Percentiles rank a stretch among this genome's conserved stretches.
phyloP scores from a whole-genome alignment of 176 grass and related monocot genomes.

The Cocos nucifera region DNA sequence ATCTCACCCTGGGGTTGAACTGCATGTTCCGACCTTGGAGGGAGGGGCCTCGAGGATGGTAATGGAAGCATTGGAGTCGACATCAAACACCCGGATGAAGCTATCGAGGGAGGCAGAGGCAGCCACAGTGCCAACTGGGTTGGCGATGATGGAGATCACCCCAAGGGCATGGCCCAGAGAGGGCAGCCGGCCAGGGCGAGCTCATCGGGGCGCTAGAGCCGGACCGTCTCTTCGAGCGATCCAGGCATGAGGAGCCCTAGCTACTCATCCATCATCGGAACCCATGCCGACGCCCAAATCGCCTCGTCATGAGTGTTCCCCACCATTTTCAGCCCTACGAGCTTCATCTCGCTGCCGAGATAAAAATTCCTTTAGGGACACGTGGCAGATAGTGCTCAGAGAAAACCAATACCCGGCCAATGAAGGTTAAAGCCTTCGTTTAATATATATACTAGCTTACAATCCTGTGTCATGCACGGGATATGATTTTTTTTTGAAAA shows the following conservation, averaged over 20 bases:
- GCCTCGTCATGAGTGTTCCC: slow-evolving; percentile 79
- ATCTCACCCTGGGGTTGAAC: slow-evolving; percentile 77
- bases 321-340: slow-evolving; percentile 65
- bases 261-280: slow-evolving; percentile 34
- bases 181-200: slow-evolving; percentile 34
- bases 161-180: slow-evolving; percentile 50
- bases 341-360: slow-evolving; percentile 41
- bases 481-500: too few species aligned
- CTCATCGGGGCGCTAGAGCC: slow-evolving; percentile 57
- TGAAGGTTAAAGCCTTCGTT: too few species aligned
- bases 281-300: slow-evolving; percentile 76
- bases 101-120: slow-evolving; percentile 65
- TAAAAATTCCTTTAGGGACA: too few species aligned
- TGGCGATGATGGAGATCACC: slow-evolving; percentile 47
- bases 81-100: slow-evolving; percentile 72
- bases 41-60: slow-evolving; percentile 64
- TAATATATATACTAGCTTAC: too few species aligned
- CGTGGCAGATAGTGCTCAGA: too few species aligned
- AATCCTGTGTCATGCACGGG: too few species aligned
- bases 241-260: slow-evolving; percentile 69
- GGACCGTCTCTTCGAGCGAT: slow-evolving; percentile 71
- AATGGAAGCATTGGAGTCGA: slow-evolving; percentile 49
- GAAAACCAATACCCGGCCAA: too few species aligned
- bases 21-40: slow-evolving; percentile 78
- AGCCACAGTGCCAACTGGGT: slow-evolving; percentile 53